Percentiles rank a stretch among this genome's conserved stretches.
These are phyloP conservation scores for Penicillium maclennaniae DNA, from an alignment of 495 filamentous ascomycete genomes.

Conservation along the genomic window DNA sequence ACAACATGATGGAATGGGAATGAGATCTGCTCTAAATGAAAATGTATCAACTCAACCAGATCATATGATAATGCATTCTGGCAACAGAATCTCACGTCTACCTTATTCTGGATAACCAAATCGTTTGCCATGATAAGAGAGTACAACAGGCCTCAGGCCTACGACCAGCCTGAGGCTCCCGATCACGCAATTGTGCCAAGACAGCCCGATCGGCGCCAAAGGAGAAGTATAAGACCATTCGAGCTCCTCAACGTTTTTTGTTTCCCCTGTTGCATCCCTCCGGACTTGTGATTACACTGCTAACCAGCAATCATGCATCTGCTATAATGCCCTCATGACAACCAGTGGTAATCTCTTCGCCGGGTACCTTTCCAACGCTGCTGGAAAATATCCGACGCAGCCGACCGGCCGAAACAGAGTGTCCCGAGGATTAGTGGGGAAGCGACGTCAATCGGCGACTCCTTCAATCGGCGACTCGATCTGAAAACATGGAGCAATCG, in stretches of 20 bases:
- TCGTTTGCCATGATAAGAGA: not conserved
- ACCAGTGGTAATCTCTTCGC: not conserved
- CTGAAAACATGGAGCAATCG: not conserved
- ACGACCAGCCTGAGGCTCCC: conserved; percentile 2
- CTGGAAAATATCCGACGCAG: conserved; percentile 15
- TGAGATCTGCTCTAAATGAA: not conserved
- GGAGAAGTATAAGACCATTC: conserved; percentile 30
- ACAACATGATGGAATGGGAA: not conserved
- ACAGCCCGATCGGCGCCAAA: conserved; percentile 17
- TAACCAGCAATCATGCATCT: not conserved
- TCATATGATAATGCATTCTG: not conserved
- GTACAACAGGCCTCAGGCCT: not conserved
- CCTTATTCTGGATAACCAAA: not conserved
- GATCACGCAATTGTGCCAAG: conserved; percentile 47
- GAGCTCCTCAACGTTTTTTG: conserved; percentile 17
- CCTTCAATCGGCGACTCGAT: conserved; percentile 15
- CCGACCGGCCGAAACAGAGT: conserved; percentile 24
- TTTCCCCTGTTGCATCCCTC: not conserved
- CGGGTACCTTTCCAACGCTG: not conserved
- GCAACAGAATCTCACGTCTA: not conserved
- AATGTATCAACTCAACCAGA: not conserved
- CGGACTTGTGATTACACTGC: not conserved
- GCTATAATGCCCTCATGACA: not conserved
- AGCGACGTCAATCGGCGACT: conserved; percentile 3
- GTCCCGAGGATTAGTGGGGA: conserved; percentile 16